Evolutionary conservation across 2,329 filamentous ascomycete species (phyloP).

Genomic region (Colletotrichum sp.): DNA sequence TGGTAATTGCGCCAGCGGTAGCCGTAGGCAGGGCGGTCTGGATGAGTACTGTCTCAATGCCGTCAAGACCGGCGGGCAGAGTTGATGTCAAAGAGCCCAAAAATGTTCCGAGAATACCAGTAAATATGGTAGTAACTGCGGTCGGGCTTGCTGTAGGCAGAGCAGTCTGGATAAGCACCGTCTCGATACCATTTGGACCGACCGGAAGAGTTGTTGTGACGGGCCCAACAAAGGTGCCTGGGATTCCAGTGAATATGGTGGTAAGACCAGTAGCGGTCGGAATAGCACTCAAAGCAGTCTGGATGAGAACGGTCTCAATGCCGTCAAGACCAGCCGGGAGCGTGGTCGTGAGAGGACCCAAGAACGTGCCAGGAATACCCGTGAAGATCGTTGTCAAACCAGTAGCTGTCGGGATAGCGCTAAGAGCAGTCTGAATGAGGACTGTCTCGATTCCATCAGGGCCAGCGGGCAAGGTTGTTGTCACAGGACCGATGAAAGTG

Average conservation of each 20-base stretch:
- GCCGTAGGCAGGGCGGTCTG: background rate
- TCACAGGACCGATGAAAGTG: background rate
- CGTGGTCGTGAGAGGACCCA: background rate
- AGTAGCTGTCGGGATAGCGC: background rate
- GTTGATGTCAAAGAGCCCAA: background rate
- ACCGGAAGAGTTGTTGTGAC: background rate
- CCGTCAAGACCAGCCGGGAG: background rate
- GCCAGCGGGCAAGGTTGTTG: background rate
- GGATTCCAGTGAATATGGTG: background rate
- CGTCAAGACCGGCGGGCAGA: background rate
- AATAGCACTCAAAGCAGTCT: background rate
- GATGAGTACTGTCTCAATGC: background rate
- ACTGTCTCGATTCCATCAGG: background rate
- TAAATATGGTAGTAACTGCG: background rate
- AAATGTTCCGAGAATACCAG: background rate
- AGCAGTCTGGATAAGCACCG: background rate
- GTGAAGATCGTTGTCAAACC: background rate
- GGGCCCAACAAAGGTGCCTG: background rate
- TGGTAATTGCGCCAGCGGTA: background rate
- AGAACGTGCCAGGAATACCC: background rate
- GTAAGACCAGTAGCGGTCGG: background rate
- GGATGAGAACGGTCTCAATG: background rate
- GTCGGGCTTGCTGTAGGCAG: background rate
- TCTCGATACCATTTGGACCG: background rate
- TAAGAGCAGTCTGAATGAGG: background rate